Percentiles rank a stretch among this genome's conserved stretches.
Conservation (phyloP, 176 grass and related monocot genomes). For the Panicum miliaceum region DNA sequence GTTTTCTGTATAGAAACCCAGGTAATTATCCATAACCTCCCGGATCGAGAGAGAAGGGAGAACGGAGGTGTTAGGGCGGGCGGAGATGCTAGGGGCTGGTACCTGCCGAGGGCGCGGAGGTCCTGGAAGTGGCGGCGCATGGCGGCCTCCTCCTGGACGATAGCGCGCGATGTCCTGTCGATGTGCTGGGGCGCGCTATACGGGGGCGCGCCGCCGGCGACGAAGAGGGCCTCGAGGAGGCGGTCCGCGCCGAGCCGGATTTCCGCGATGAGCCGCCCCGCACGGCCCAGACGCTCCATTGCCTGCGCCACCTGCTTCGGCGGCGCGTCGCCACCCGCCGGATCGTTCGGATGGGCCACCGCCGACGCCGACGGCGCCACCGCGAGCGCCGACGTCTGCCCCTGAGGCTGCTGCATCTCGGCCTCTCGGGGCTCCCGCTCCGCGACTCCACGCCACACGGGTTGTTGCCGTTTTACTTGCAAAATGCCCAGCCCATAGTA, state of each 20-base stretch:
- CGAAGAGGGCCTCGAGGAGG: constrained; percentile 83
- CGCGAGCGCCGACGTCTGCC: constrained; percentile 1
- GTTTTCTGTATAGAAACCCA: neutral
- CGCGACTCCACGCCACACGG: too few relatives aligned
- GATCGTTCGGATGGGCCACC: constrained; percentile 13
- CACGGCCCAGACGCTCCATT: constrained; percentile 82
- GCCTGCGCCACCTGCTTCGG: constrained; percentile 97
- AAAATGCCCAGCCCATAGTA: neutral
- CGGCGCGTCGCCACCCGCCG: constrained; percentile 60
- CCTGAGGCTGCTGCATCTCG: constrained; percentile 56
- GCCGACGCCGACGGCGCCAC: constrained; percentile 21
- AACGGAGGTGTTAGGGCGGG: neutral
- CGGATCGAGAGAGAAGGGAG: neutral
- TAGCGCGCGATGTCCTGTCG: constrained; percentile 40
- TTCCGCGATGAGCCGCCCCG: constrained; percentile 82
- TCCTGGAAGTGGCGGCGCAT: constrained; percentile 91
- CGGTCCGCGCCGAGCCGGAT: constrained; percentile 89
- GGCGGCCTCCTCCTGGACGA: constrained; percentile 63
- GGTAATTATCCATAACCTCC: neutral
- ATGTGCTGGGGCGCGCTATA: constrained; percentile 45
- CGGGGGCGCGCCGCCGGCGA: constrained; percentile 49
- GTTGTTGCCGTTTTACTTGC: neutral
- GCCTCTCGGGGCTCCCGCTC: neutral
- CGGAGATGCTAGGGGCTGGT: neutral
- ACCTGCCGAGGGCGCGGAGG: constrained; percentile 80